phyloP scores from a whole-genome alignment of 1,139 yeast species.

The Scheffersomyces cryptocercus region DNA sequence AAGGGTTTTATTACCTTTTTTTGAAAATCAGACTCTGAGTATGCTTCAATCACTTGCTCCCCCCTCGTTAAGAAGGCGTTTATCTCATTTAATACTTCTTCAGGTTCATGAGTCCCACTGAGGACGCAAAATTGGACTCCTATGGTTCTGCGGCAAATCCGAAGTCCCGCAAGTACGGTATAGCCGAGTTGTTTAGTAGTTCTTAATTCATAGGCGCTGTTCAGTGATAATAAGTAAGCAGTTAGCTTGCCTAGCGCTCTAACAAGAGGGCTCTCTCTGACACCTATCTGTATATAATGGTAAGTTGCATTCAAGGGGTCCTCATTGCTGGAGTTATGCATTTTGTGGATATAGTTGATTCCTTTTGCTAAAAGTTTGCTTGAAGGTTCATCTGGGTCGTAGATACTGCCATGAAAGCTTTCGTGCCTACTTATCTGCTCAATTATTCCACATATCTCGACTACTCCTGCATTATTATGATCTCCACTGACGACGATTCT shows the following conservation, averaged over 20 bases:
- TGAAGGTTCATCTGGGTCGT: constrained; percentile 11
- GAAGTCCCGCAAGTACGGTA: constrained; percentile 53
- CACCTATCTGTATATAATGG: constrained; percentile 58
- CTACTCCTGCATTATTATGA: constrained; percentile 14
- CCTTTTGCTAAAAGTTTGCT: constrained; percentile 40
- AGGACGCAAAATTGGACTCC: constrained; percentile 58
- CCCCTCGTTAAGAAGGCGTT: constrained; percentile 46
- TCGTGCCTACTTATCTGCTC: constrained; percentile 15
- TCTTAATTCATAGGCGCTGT: constrained; percentile 49
- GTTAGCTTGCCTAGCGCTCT: constrained; percentile 45
- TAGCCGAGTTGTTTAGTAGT: constrained; percentile 51
- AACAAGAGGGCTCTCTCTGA: constrained; percentile 29
- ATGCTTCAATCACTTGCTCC: constrained; percentile 21
- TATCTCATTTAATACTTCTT: constrained; percentile 40
- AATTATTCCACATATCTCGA: constrained; percentile 14
- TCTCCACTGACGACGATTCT: constrained; percentile 55
- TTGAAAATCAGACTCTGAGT: constrained; percentile 34
- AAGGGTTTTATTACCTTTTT: constrained; percentile 35
- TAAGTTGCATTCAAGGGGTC: constrained; percentile 54
- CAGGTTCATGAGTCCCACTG: constrained; percentile 43
- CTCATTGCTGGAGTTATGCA: constrained; percentile 25
- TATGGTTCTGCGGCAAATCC: constrained; percentile 49
- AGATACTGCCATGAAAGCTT: background rate
- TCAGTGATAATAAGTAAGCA: constrained; percentile 42
- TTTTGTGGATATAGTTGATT: constrained; percentile 27